Percentiles rank a stretch among this genome's conserved stretches.
phyloP scores from a whole-genome alignment of 306 rosid genomes.

The Trichosanthes truncata region DNA sequence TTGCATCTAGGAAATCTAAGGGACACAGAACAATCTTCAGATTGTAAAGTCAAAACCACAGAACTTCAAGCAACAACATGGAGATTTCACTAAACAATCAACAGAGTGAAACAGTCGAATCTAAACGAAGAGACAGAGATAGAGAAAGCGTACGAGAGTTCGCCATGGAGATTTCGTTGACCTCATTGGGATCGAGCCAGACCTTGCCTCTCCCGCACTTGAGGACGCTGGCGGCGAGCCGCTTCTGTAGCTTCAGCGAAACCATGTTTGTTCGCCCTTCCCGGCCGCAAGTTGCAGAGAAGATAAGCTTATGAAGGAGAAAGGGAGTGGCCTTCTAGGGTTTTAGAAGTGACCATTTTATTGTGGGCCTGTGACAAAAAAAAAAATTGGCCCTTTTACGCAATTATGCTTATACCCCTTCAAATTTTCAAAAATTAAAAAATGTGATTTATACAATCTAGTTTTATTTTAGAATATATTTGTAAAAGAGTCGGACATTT shows the following conservation, averaged over 20 bases:
- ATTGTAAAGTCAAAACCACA: neutral
- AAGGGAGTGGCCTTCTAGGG: neutral
- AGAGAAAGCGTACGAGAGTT: slow-evolving; percentile 52
- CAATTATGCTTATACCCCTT: neutral
- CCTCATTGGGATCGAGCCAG: slow-evolving; percentile 96
- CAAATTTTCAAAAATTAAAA: neutral
- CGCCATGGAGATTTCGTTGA: slow-evolving; percentile 91
- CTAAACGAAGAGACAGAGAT: neutral
- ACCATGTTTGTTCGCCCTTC: slow-evolving; percentile 36
- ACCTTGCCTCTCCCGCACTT: slow-evolving; percentile 93
- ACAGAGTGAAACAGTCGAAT: neutral
- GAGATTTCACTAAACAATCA: neutral
- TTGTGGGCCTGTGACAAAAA: neutral
- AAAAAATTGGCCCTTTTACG: neutral
- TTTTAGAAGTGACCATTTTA: neutral
- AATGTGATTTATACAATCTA: neutral
- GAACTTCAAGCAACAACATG: neutral
- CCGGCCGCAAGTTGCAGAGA: neutral
- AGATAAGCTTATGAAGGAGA: neutral
- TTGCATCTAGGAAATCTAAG: neutral
- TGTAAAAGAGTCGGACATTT: too few relatives aligned
- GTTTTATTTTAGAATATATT: too few relatives aligned
- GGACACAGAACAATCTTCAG: neutral
- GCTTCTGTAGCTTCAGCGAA: slow-evolving; percentile 86
- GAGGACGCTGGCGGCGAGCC: slow-evolving; percentile 82